Evolutionary conservation across 345 rosid species (phyloP).

Genomic region (Gossypium rotundifolium): DNA sequence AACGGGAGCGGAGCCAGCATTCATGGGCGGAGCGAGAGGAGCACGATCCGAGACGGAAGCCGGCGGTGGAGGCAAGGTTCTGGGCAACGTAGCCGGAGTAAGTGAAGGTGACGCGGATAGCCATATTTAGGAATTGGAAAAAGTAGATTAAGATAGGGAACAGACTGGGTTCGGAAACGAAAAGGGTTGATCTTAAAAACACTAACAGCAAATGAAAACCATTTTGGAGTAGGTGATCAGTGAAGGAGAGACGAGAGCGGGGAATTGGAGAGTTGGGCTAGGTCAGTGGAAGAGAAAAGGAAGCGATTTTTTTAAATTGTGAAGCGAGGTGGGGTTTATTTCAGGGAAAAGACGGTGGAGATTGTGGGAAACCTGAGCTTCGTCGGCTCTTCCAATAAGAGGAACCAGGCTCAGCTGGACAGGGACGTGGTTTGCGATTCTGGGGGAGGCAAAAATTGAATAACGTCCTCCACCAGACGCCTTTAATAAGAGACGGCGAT

Average conservation of each 20-base stretch:
- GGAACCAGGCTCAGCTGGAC: background rate
- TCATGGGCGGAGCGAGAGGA: conserved; percentile 48
- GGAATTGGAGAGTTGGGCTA: conserved; percentile 23
- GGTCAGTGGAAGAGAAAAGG: conserved; percentile 12
- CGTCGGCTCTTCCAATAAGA: background rate
- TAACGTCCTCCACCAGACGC: background rate
- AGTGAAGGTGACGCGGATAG: conserved; percentile 60
- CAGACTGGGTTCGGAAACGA: conserved; percentile 38
- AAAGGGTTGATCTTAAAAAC: conserved; percentile 16
- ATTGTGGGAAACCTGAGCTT: conserved; percentile 12
- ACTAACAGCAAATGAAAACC: conserved; percentile 27
- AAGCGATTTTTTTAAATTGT: background rate
- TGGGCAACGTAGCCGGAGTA: conserved; percentile 64
- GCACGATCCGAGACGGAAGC: conserved; percentile 39
- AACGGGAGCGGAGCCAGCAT: conserved; percentile 43
- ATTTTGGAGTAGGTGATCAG: conserved; percentile 17
- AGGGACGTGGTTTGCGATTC: background rate
- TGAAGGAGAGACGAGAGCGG: conserved; percentile 17
- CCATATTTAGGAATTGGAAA: conserved; percentile 43
- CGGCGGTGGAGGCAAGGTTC: conserved; percentile 44
- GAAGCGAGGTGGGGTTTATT: background rate
- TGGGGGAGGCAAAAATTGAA: background rate
- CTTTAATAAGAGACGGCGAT: conserved; percentile 10
- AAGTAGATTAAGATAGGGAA: conserved; percentile 37
- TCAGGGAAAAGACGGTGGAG: background rate